Conservation (phyloP, 2,329 filamentous ascomycete species). For the Westerdykella ornata region DNA sequence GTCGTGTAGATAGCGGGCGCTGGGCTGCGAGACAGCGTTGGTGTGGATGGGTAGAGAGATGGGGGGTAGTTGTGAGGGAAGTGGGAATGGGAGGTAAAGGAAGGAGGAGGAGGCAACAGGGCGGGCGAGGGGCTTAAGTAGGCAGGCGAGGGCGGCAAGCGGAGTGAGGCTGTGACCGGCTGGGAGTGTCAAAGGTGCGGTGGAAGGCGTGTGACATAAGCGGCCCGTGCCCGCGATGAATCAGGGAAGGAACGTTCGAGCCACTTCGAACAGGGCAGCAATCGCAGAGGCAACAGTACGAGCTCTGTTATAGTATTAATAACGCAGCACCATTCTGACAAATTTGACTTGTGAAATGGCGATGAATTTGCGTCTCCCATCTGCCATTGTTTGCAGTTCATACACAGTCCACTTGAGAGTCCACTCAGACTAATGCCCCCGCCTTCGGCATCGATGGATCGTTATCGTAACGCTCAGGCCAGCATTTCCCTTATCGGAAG, state of each 20-base stretch:
- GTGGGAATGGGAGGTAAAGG: neutral
- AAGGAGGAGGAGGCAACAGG: constrained; percentile 10
- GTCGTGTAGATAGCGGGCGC: constrained; percentile 8
- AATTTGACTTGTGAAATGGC: too few relatives aligned
- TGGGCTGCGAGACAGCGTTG: constrained; percentile 6
- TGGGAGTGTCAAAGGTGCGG: constrained; percentile 26
- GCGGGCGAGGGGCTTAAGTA: constrained; percentile 26
- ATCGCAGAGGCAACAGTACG: too few relatives aligned
- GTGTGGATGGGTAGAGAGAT: neutral
- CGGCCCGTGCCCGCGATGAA: constrained; percentile 29
- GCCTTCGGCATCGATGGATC: too few relatives aligned
- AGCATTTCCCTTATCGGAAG: too few relatives aligned
- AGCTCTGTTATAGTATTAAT: too few relatives aligned
- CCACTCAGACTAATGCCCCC: too few relatives aligned
- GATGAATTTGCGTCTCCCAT: too few relatives aligned
- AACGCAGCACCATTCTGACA: too few relatives aligned
- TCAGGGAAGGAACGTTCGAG: constrained; percentile 31
- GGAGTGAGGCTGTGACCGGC: constrained; percentile 14
- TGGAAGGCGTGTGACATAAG: constrained; percentile 27
- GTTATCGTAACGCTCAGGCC: too few relatives aligned
- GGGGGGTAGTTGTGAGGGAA: neutral
- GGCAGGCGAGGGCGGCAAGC: constrained; percentile 25
- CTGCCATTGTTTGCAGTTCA: too few relatives aligned
- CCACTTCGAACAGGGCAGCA: constrained; percentile 3
- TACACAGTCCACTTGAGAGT: too few relatives aligned